Evolutionary conservation across 1,139 yeast species (phyloP), one percentile per base, ranked within the genome.

Genomic region (Nakaseomyces bracarensis): DNA sequence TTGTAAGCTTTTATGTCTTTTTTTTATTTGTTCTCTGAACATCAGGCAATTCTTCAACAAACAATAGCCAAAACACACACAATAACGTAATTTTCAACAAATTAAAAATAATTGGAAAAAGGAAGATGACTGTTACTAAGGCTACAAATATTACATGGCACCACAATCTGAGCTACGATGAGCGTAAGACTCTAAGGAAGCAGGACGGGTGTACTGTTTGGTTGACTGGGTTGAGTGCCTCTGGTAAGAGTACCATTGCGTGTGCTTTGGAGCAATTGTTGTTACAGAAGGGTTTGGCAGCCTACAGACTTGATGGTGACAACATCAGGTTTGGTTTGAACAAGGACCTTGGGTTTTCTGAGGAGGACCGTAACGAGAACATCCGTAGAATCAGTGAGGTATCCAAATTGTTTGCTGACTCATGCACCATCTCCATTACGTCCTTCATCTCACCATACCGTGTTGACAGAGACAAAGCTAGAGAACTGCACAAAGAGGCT

Each of bases 61-160:
- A 7, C 25, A 22, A 22, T 10, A 22, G 9, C 10, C 25, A 22
- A 22, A 22, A 10, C 25, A 7, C 25, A 22, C 10, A 7, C 10
- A 10, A 10, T 7, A 22, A 22, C 7, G 9, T 7, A 7, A 7
- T 22, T 22, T 10, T 22, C 25, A 22, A 22, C 25, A 22, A 22
- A 22, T 7, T 22, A 22, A 22, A 10, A 22, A n/a, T n/a, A n/a
- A n/a, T n/a, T n/a, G n/a, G n/a, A 7, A 13, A 27, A 7, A 27
- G 5, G 34, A 30, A 5, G 4, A 33, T 33, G 36, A 33, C 36
- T 21, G 36, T 37, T 9, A 37, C 25, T 44, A 89, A 87, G 96
- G 93, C 96, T 55, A 80, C 96, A 41, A 89, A 89, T 60, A 86
- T 89, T 64, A 86, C 96, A 51, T 89, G 97, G 96, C 97, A 89